phyloP scores from a whole-genome alignment of 352 stramenopile genomes.

The Phytophthora cajani region DNA sequence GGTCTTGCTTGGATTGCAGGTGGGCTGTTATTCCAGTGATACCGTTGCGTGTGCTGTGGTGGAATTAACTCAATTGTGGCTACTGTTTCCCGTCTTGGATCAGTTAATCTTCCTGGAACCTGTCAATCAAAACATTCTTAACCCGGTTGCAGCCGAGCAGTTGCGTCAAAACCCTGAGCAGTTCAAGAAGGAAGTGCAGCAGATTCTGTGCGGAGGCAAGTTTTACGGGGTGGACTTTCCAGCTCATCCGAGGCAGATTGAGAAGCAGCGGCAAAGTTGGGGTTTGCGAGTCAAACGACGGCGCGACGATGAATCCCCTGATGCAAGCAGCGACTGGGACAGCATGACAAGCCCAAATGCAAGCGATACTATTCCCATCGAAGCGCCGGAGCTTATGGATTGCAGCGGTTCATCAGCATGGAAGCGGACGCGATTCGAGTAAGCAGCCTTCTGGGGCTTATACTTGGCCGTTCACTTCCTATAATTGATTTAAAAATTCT shows the following conservation, averaged over 20 bases:
- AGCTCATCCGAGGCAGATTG: constrained; percentile 59
- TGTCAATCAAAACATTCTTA: constrained; percentile 74
- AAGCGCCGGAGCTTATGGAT: constrained; percentile 49
- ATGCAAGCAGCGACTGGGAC: constrained; percentile 44
- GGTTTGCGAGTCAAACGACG: constrained; percentile 61
- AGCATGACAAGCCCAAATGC: constrained; percentile 30
- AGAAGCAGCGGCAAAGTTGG: constrained; percentile 58
- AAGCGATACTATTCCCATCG: constrained; percentile 27
- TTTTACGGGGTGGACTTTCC: constrained; percentile 75
- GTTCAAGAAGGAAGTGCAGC: constrained; percentile 66
- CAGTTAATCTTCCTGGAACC: constrained; percentile 87
- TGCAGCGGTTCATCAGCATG: constrained; percentile 45
- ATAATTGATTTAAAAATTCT: constrained; percentile 20
- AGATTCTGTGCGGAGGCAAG: constrained; percentile 67
- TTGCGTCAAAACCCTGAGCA: constrained; percentile 51
- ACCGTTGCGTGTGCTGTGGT: neutral
- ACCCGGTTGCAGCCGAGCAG: constrained; percentile 57
- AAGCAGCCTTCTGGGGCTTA: constrained; percentile 7
- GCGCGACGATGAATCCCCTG: constrained; percentile 44
- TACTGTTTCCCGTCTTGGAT: neutral
- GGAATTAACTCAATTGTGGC: no score
- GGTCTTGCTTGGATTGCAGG: constrained; percentile 84
- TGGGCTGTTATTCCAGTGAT: constrained; percentile 19
- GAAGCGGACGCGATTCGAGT: constrained; percentile 74
- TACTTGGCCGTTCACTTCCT: constrained; percentile 5